Conservation (phyloP, 2,329 filamentous ascomycete genomes). For the Curvularia sp. region DNA sequence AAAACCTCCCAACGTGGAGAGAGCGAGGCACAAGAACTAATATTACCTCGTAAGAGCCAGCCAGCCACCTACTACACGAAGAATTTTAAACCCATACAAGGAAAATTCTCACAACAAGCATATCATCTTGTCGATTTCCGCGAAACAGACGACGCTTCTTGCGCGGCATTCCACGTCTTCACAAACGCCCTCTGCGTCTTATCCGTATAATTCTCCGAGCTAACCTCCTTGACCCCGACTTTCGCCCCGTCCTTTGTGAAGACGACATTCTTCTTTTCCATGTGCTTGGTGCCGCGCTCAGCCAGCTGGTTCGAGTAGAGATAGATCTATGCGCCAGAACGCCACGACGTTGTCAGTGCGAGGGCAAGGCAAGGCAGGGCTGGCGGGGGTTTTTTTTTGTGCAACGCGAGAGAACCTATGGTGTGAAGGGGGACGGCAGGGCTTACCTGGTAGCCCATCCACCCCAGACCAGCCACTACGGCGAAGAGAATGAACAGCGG, state of each 20-base stretch:
- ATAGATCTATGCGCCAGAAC: too few species aligned
- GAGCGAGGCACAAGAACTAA: too few species aligned
- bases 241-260: conserved; percentile 78
- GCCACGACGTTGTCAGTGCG: too few species aligned
- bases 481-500: conserved; percentile 71
- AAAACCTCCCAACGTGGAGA: too few species aligned
- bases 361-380: too few species aligned
- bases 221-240: conserved; percentile 73
- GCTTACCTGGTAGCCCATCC: conserved; percentile 70
- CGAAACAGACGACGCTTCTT: conserved; percentile 19
- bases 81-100: too few species aligned
- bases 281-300: conserved; percentile 69
- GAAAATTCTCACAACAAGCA: background rate
- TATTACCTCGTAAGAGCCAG: too few species aligned
- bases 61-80: too few species aligned
- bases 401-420: too few species aligned
- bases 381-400: background rate
- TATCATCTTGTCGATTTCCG: background rate
- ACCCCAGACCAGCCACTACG: conserved; percentile 65
- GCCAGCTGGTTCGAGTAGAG: conserved; percentile 71
- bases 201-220: conserved; percentile 75
- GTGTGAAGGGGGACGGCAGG: too few species aligned
- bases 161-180: conserved; percentile 58
- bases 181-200: conserved; percentile 69
- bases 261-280: conserved; percentile 77